Conservation (phyloP, 768 basidiomycete genomes). For the Lactarius sanguifluus region DNA sequence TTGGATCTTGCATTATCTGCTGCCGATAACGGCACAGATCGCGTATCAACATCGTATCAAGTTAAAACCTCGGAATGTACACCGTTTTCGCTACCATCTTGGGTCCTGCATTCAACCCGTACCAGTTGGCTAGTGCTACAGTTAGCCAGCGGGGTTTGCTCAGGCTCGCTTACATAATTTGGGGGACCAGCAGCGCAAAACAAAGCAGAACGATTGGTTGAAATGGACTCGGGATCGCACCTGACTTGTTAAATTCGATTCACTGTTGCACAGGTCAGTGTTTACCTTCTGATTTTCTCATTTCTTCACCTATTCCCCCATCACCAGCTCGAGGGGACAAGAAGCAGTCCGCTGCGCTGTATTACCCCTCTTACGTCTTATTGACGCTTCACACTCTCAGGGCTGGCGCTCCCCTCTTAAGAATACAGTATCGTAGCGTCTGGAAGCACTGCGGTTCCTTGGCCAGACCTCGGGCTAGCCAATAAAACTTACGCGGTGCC, state of each 20-base stretch:
- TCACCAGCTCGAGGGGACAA: neutral
- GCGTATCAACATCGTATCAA: too few relatives aligned
- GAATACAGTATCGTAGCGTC: neutral
- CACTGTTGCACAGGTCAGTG: neutral
- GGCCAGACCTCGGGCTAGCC: neutral
- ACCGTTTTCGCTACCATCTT: too few relatives aligned
- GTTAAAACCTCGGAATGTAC: too few relatives aligned
- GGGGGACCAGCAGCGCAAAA: too few relatives aligned
- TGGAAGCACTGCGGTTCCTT: neutral
- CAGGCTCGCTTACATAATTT: too few relatives aligned
- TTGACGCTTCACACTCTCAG: slow-evolving; percentile 5
- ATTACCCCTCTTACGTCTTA: slow-evolving; percentile 23
- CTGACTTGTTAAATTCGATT: neutral
- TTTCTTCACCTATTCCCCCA: neutral
- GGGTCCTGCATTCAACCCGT: too few relatives aligned
- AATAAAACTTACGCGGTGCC: neutral
- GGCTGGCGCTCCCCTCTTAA: slow-evolving; percentile 13
- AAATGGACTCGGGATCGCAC: neutral
- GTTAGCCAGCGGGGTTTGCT: too few relatives aligned
- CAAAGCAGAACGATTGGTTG: too few relatives aligned
- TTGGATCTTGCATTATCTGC: too few relatives aligned
- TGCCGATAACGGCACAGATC: too few relatives aligned
- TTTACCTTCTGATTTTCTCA: neutral
- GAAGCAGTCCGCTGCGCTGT: neutral
- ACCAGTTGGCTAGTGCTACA: too few relatives aligned